Evolutionary conservation across 2,329 filamentous ascomycete genomes (phyloP).

Genomic region (Dichotomopilus funicola): DNA sequence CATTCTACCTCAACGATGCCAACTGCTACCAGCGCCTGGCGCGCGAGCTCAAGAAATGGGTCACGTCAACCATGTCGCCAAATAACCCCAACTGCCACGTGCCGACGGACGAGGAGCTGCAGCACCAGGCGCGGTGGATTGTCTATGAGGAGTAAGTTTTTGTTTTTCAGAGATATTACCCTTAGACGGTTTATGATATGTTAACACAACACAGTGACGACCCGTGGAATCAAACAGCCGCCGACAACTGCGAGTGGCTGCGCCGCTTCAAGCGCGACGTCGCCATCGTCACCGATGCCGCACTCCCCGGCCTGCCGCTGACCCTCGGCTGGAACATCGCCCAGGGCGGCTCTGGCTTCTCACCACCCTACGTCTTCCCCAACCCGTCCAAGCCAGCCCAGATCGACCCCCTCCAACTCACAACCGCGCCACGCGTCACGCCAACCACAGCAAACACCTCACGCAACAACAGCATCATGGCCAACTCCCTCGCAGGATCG

Average conservation of each 20-base stretch:
- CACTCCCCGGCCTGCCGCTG: constrained; percentile 44
- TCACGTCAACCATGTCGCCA: constrained; percentile 46
- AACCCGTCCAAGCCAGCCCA: constrained; percentile 35
- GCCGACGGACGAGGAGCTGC: constrained; percentile 56
- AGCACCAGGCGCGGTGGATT: constrained; percentile 57
- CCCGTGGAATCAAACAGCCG: constrained; percentile 58
- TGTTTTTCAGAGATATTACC: neutral
- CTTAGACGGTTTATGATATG: constrained; percentile 15
- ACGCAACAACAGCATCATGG: too few relatives aligned
- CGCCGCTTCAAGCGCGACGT: constrained; percentile 54
- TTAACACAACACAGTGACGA: constrained; percentile 42
- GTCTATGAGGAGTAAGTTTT: constrained; percentile 52
- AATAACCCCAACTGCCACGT: constrained; percentile 55
- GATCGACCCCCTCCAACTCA: constrained; percentile 28
- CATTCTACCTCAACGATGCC: constrained; percentile 48
- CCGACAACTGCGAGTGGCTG: constrained; percentile 59
- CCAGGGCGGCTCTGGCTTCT: constrained; percentile 50
- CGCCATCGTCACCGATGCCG: constrained; percentile 43
- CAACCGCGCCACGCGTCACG: neutral
- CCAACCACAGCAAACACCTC: too few relatives aligned
- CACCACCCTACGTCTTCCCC: constrained; percentile 47
- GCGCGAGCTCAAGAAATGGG: constrained; percentile 47
- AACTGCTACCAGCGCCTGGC: constrained; percentile 54
- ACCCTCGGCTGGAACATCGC: constrained; percentile 39
- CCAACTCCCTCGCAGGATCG: too few relatives aligned